A percentile compares a stretch with the other conserved stretches of the same genome.
Conservation (phyloP, 2,329 filamentous ascomycete species). For the Elsinoe ampelina region DNA sequence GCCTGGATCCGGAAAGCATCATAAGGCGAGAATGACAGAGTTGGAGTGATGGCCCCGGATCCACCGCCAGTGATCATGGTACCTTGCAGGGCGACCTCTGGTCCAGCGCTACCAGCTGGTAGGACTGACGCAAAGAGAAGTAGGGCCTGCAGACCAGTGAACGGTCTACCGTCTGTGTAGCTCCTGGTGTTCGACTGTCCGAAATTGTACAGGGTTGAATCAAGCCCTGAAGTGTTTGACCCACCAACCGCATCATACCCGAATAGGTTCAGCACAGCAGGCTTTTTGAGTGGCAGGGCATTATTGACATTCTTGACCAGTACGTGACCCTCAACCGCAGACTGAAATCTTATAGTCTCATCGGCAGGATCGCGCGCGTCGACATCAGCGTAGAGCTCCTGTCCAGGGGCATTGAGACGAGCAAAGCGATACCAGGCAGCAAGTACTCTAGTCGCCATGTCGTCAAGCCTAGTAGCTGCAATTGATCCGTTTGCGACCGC, state of each 20-base stretch:
- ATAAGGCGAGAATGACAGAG: conserved; percentile 28
- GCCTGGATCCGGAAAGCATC: conserved; percentile 28
- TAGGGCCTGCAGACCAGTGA: conserved; percentile 14
- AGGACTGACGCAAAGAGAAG: conserved; percentile 29
- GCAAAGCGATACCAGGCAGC: conserved; percentile 49
- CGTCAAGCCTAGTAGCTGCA: conserved; percentile 45
- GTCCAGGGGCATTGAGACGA: conserved; percentile 41
- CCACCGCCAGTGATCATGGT: conserved; percentile 30
- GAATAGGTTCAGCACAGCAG: conserved; percentile 48
- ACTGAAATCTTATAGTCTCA: conserved; percentile 43
- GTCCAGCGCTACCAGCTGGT: conserved; percentile 17
- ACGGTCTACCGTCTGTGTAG: conserved; percentile 11
- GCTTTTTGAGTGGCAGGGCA: conserved; percentile 44
- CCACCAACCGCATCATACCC: conserved; percentile 47
- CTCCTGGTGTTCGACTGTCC: not conserved
- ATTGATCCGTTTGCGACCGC: conserved; percentile 54
- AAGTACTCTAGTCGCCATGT: conserved; percentile 49
- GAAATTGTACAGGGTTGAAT: not conserved
- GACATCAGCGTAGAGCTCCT: conserved; percentile 27
- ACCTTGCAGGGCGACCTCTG: conserved; percentile 21
- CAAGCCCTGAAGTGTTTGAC: conserved; percentile 5
- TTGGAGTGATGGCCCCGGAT: conserved; percentile 26
- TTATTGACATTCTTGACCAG: conserved; percentile 53
- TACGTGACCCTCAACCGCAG: conserved; percentile 54
- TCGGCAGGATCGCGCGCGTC: conserved; percentile 47